A percentile compares a stretch with the other conserved stretches of the same genome.
These are phyloP conservation scores for Picochlorum costavermella DNA, from an alignment of 139 green algal genomes.

Conservation along the genomic window DNA sequence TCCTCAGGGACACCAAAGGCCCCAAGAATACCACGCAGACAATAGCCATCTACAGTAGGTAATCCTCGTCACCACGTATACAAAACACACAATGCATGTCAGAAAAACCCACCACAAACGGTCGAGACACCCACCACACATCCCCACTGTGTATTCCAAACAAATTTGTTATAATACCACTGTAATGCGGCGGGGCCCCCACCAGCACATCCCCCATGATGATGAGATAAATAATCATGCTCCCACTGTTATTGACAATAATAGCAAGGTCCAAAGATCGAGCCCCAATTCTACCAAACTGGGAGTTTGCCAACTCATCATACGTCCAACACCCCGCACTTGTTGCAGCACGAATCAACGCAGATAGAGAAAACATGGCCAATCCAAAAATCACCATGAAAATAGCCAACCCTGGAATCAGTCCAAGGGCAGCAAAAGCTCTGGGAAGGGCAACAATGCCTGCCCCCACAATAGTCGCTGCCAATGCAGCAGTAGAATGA, in stretches of 20 bases:
- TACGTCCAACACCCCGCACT: conserved; percentile 19
- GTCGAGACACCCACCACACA: conserved; percentile 6
- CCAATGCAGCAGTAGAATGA: conserved; percentile 28
- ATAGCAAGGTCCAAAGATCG: conserved; percentile 14
- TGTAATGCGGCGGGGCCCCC: conserved; percentile 24
- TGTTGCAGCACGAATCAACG: conserved; percentile 6
- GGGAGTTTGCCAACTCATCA: conserved; percentile 7
- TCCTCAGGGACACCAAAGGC: conserved; percentile 23
- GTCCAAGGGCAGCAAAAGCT: conserved; percentile 29
- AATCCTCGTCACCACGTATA: background rate
- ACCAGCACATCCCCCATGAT: conserved; percentile 30
- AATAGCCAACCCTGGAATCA: conserved; percentile 15
- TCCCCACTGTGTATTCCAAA: conserved; percentile 15
- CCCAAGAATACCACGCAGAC: conserved; percentile 16
- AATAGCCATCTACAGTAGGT: conserved; percentile 9
- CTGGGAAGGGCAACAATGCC: conserved; percentile 32
- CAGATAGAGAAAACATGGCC: conserved; percentile 24
- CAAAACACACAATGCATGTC: background rate
- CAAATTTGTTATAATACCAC: conserved; percentile 28
- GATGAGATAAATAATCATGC: conserved; percentile 34
- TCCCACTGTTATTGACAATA: conserved; percentile 27
- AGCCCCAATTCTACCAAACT: conserved; percentile 12
- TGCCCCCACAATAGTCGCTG: conserved; percentile 30
- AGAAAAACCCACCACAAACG: conserved; percentile 15
- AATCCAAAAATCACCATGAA: conserved; percentile 17